Conservation (phyloP, 1,139 yeast species). For the Kluyveromyces marxianus region DNA sequence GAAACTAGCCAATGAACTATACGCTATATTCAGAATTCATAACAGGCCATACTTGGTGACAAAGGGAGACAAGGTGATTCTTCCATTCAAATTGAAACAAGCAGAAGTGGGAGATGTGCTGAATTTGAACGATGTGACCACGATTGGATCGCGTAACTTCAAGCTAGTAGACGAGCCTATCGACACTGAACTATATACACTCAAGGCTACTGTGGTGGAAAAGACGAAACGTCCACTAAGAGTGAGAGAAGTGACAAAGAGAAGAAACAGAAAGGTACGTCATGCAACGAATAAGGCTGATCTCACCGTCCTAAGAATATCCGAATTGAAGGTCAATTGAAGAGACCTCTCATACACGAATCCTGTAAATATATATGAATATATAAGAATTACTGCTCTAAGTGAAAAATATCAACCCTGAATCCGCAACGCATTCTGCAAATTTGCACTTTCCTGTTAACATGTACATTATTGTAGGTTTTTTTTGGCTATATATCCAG, state of each 20-base stretch:
- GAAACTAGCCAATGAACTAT: conserved; percentile 59
- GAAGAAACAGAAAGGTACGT: conserved; percentile 77
- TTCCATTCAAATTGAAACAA: conserved; percentile 69
- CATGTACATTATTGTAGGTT: no score
- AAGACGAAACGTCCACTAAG: conserved; percentile 78
- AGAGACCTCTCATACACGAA: conserved; percentile 16
- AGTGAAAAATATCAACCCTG: neutral
- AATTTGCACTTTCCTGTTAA: no score
- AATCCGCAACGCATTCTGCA: no score
- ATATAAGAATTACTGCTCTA: neutral
- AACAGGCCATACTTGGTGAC: conserved; percentile 85
- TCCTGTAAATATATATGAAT: conserved; percentile 10
- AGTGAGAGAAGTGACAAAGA: conserved; percentile 59
- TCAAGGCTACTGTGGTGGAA: conserved; percentile 77
- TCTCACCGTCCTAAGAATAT: conserved; percentile 73
- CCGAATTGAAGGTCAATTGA: conserved; percentile 47
- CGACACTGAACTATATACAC: conserved; percentile 45
- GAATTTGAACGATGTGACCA: conserved; percentile 63
- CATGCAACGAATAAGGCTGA: conserved; percentile 73
- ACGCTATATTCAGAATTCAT: conserved; percentile 78
- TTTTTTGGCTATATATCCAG: no score
- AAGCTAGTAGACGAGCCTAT: conserved; percentile 54
- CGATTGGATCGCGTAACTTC: conserved; percentile 79
- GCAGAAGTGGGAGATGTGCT: conserved; percentile 78
- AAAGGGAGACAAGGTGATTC: conserved; percentile 72